Conservation (phyloP, 352 stramenopile genomes). For the Globisporangium apiculatum region DNA sequence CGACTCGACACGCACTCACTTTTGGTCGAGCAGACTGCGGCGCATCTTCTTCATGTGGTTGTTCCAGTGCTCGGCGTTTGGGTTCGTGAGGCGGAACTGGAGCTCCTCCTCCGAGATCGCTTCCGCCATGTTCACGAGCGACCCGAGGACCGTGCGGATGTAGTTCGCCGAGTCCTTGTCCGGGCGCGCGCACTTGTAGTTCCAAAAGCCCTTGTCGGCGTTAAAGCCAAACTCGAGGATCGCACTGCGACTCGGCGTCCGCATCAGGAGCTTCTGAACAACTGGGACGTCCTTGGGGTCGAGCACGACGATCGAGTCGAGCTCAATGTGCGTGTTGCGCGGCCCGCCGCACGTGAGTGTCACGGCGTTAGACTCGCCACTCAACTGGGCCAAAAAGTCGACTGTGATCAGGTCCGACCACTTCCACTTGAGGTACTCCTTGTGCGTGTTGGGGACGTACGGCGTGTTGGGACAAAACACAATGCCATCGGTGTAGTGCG, state of each 20-base stretch:
- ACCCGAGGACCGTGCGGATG: conserved; percentile 86
- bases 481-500: conserved; percentile 87
- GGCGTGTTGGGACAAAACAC: conserved; percentile 86
- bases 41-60: conserved; percentile 79
- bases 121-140: conserved; percentile 89
- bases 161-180: conserved; percentile 89
- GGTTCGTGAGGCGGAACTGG: conserved; percentile 77
- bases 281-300: conserved; percentile 66
- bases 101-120: conserved; percentile 88
- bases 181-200: conserved; percentile 83
- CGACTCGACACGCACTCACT: conserved; percentile 13
- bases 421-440: conserved; percentile 91
- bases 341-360: conserved; percentile 67
- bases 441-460: conserved; percentile 79
- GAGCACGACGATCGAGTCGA: conserved; percentile 78
- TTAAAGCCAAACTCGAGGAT: conserved; percentile 88
- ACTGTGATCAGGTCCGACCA: conserved; percentile 88
- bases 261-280: conserved; percentile 60
- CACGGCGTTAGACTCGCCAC: conserved; percentile 43
- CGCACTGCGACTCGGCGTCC: conserved; percentile 45
- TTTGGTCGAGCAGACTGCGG: conserved; percentile 50
- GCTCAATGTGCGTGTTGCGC: conserved; percentile 69
- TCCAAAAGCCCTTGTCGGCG: conserved; percentile 83
- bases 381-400: conserved; percentile 68
- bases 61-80: conserved; percentile 72